Evolutionary conservation across 2,329 filamentous ascomycete genomes (phyloP).

Genomic region (Bipolaris oryzae): DNA sequence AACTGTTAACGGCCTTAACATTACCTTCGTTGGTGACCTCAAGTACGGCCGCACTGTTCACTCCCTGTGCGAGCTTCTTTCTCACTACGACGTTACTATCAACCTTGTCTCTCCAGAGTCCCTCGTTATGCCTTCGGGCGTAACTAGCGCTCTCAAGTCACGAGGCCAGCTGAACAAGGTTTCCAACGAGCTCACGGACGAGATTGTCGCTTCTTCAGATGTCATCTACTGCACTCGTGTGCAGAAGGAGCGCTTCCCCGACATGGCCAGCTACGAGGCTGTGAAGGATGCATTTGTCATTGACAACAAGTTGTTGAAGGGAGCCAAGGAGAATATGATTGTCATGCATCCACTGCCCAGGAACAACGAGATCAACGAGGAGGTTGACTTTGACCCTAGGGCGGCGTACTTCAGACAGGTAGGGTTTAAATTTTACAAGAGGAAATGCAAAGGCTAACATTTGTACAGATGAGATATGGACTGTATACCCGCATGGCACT

Average conservation of each 20-base stretch:
- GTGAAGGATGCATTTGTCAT: conserved; percentile 90
- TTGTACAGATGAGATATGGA: conserved; percentile 86
- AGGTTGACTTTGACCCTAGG: conserved; percentile 96
- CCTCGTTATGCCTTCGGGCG: conserved; percentile 75
- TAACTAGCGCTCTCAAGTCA: conserved; percentile 72
- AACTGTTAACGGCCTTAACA: conserved; percentile 91
- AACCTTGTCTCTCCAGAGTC: conserved; percentile 87
- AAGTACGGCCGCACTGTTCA: conserved; percentile 93
- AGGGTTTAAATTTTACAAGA: conserved; percentile 50
- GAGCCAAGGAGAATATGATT: conserved; percentile 91
- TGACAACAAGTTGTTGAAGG: conserved; percentile 85
- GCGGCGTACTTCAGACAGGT: conserved; percentile 99
- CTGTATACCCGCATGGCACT: conserved; percentile 98
- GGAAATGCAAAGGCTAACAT: conserved; percentile 50
- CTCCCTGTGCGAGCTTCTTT: conserved; percentile 90
- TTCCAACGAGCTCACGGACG: conserved; percentile 78
- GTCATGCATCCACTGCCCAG: conserved; percentile 95
- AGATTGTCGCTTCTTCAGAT: conserved; percentile 84
- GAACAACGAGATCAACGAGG: conserved; percentile 90
- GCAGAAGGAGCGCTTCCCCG: conserved; percentile 94
- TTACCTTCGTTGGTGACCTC: conserved; percentile 94
- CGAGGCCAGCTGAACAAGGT: conserved; percentile 80
- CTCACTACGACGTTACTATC: conserved; percentile 92
- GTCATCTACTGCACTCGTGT: conserved; percentile 97
- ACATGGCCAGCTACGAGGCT: conserved; percentile 77